Evolutionary conservation across 441 rosid genomes (phyloP), one percentile per base, ranked within the genome.

Genomic region (Raphanus hybrid): DNA sequence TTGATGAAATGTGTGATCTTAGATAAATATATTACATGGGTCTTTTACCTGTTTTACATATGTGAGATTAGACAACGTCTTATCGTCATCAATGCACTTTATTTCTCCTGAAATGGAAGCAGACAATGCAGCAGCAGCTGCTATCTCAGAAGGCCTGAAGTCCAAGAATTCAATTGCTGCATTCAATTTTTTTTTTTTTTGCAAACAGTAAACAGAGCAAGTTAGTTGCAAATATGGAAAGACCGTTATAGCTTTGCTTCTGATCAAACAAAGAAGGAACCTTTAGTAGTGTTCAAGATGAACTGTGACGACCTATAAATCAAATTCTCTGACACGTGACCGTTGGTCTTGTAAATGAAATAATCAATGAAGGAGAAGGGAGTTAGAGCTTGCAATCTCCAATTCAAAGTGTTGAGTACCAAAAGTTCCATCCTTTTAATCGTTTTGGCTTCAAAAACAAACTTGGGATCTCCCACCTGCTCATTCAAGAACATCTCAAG

Each of bases 391-490:
- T 82, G 88, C 81, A 89, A 63, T 81, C 87, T 86, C 94, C 94
- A 90, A 26, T 78, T 82, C 83, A 90, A 78, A 71, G 83, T 81
- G 70, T 81, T 75, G 29, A 90, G 76, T 41, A 90, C 78, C 78
- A 90, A 66, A 66, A 90, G 87, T 69, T 88, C 94, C 94, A 90
- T 90, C 43, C 86, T 88, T 18, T 77, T 88, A 12, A 90, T 83
- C 4, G 88, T 84, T 70, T 81, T 85, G 3, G 87, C 89, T 70
- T 90, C 90, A 71, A 90, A 88, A 18, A 86, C 84, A 82, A 77
- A 86, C 78, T 74, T 78, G 8, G 94, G 84, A 68, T 86, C 87
- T 55, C 80, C 88, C 54, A 85, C 83, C 34, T 29, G 34, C 34
- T 29, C 34, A 29, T 29, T 29, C 34, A 29, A 29, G 0, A 29